Conservation (phyloP, 225 moss, liverwort and hornwort genomes). For the Sphagnum contortum region DNA sequence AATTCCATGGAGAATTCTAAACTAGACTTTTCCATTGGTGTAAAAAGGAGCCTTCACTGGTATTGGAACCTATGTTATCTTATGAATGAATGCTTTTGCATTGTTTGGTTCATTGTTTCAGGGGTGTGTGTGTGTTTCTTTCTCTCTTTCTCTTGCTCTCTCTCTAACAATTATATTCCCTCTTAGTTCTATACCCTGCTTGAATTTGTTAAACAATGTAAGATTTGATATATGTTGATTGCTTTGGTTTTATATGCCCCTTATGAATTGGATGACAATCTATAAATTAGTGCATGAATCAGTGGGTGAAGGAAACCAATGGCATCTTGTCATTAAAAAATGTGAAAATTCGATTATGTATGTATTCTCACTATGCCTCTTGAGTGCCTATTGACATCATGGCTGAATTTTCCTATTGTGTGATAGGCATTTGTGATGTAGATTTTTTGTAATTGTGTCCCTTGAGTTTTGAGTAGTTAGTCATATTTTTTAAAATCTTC, state of each 20-base stretch:
- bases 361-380: constrained; percentile 11
- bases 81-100: constrained; percentile 97
- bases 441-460: constrained; percentile 8
- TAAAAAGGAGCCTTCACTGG: constrained; percentile 74
- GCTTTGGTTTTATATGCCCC: neutral
- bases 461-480: no score
- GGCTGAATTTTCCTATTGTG: no score
- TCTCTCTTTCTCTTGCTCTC: constrained; percentile 9
- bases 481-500: no score
- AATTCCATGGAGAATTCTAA: constrained; percentile 59
- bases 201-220: no score
- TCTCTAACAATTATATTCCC: no score
- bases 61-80: constrained; percentile 85
- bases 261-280: neutral
- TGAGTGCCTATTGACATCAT: no score
- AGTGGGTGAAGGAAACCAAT: constrained; percentile 73
- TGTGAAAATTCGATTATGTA: constrained; percentile 74
- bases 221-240: no score
- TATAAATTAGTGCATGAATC: constrained; percentile 82
- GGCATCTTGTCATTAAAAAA: constrained; percentile 67
- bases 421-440: neutral
- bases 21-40: constrained; percentile 47
- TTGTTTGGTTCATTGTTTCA: constrained; percentile 76
- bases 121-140: neutral
- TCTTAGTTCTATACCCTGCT: no score